Percentiles rank a stretch among this genome's conserved stretches.
phyloP scores from a whole-genome alignment of 257 asterid species.

The Rhazya stricta region DNA sequence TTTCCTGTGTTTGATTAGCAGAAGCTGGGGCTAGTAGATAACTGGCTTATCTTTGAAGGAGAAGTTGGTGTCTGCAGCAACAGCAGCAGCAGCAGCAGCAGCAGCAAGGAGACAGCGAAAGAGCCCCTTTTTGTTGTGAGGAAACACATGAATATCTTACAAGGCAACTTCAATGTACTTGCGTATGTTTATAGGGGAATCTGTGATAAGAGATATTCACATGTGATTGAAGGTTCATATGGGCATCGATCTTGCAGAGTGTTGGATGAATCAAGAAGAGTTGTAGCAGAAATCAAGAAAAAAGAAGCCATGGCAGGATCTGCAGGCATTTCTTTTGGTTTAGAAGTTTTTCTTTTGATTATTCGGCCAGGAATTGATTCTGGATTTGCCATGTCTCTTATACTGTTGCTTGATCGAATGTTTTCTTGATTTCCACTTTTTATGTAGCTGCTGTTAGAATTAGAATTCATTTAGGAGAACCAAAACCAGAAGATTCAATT shows the following conservation, averaged over 20 bases:
- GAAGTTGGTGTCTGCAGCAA: conserved; percentile 34
- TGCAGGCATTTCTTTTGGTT: conserved; percentile 56
- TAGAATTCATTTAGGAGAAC: background rate
- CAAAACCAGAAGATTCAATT: too few relatives aligned
- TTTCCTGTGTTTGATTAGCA: conserved; percentile 19
- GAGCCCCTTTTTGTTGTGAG: conserved; percentile 44
- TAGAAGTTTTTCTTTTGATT: conserved; percentile 26
- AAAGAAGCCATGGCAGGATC: conserved; percentile 34
- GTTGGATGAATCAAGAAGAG: conserved; percentile 46
- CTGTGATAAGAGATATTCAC: conserved; percentile 29
- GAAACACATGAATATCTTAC: conserved; percentile 32
- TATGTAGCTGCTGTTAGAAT: background rate
- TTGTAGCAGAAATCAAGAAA: conserved; percentile 66
- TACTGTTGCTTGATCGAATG: conserved; percentile 31
- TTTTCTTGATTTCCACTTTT: conserved; percentile 16
- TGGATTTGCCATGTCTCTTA: conserved; percentile 31
- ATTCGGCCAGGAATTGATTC: conserved; percentile 26
- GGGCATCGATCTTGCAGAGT: conserved; percentile 53
- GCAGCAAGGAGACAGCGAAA: conserved; percentile 11
- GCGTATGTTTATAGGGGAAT: conserved; percentile 45
- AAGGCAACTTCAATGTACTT: conserved; percentile 32
- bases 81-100: conserved; percentile 19
- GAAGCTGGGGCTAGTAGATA: conserved; percentile 50
- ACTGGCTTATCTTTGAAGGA: conserved; percentile 66
- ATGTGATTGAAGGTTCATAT: conserved; percentile 64